A percentile compares a stretch with the other conserved stretches of the same genome.
These are phyloP conservation scores for Neonectria sp. DNA, from an alignment of 2,329 filamentous ascomycete genomes.

Conservation along the genomic window DNA sequence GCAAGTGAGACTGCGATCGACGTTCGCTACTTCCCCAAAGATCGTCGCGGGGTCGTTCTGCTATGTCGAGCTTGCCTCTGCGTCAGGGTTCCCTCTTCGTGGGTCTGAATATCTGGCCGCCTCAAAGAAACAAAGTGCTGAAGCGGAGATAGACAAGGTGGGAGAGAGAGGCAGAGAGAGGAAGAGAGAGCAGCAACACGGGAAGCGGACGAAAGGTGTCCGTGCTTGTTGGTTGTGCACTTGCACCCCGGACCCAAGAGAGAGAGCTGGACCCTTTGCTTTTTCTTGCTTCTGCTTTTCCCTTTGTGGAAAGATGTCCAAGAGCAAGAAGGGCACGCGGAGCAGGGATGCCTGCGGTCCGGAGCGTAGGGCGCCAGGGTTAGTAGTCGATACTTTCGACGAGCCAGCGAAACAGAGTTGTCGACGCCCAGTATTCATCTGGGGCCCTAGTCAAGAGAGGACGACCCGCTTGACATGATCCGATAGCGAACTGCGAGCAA, in stretches of 20 bases:
- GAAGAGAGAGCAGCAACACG: constrained; percentile 14
- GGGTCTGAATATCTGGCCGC: constrained; percentile 27
- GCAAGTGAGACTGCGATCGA: constrained; percentile 6
- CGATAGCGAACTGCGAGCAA: constrained; percentile 6
- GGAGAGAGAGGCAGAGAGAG: constrained; percentile 8
- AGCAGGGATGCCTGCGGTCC: constrained; percentile 14
- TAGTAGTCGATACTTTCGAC: constrained; percentile 1
- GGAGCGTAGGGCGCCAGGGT: constrained; percentile 8
- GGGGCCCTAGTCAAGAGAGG: constrained; percentile 16
- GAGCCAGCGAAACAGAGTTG: constrained; percentile 27
- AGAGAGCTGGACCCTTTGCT: constrained; percentile 5
- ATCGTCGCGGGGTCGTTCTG: neutral
- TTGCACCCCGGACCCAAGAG: constrained; percentile 6
- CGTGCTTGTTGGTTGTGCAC: constrained; percentile 13
- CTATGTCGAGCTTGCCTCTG: constrained; percentile 8
- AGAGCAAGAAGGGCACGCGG: neutral
- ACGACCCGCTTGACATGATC: constrained; percentile 24
- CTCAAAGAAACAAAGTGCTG: neutral
- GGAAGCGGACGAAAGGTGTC: constrained; percentile 10
- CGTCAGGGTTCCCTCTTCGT: neutral
- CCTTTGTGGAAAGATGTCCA: constrained; percentile 14
- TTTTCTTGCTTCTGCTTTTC: constrained; percentile 9
- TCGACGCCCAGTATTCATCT: constrained; percentile 3
- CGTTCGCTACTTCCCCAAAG: neutral
- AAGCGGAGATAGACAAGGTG: constrained; percentile 7